Evolutionary conservation across 495 filamentous ascomycete genomes (phyloP).

Genomic region (Pseudevernia furfuracea): DNA sequence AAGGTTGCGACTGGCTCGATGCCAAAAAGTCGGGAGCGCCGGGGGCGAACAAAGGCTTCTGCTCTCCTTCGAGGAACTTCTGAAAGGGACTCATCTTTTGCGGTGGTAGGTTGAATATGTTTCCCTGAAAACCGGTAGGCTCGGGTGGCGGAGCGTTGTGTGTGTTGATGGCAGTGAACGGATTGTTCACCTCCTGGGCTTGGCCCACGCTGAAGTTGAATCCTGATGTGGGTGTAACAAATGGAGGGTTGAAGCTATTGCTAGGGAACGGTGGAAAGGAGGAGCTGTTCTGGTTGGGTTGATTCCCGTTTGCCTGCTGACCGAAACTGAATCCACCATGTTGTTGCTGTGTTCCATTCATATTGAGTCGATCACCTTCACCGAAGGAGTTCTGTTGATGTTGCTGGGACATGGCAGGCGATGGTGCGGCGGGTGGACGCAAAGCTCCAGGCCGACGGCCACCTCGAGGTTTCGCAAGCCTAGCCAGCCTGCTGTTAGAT

Average conservation of each 20-base stretch:
- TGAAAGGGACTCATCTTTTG: background rate
- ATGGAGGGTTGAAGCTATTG: conserved; percentile 31
- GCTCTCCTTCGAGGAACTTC: background rate
- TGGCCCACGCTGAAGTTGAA: conserved; percentile 16
- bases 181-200: conserved; percentile 32
- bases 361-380: conserved; percentile 18
- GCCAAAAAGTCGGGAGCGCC: conserved; percentile 16
- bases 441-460: conserved; percentile 18
- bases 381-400: conserved; percentile 14
- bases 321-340: conserved; percentile 12
- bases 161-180: conserved; percentile 33
- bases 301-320: conserved; percentile 5
- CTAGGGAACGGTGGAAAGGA: conserved; percentile 37
- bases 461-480: conserved; percentile 21
- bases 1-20: conserved; percentile 21
- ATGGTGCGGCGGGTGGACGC: conserved; percentile 16
- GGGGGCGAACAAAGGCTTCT: conserved; percentile 21
- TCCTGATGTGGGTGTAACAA: conserved; percentile 5
- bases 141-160: conserved; percentile 22
- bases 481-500: conserved; percentile 4
- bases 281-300: conserved; percentile 15
- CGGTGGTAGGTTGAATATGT: conserved; percentile 32
- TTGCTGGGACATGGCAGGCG: conserved; percentile 2
- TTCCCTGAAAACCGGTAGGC: conserved; percentile 29
- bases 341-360: conserved; percentile 24